phyloP scores from a whole-genome alignment of 257 asterid genomes.

The Nicotiana obtusifolia region DNA sequence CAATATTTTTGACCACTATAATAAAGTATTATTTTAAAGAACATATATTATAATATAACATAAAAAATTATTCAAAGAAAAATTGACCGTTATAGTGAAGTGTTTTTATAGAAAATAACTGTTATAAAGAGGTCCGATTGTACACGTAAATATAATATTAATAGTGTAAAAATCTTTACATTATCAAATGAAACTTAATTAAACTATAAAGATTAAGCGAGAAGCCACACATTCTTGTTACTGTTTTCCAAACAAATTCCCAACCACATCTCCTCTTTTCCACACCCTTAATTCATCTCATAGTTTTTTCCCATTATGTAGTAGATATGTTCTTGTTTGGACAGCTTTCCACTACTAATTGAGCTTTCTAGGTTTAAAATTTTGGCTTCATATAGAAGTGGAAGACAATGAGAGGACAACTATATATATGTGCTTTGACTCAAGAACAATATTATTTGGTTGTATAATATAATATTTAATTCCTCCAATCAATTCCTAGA shows the following conservation, averaged over 20 bases:
- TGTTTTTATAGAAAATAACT: too few species aligned
- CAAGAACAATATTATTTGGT: neutral
- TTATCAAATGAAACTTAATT: neutral
- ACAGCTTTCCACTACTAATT: neutral
- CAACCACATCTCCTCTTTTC: neutral
- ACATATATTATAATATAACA: too few species aligned
- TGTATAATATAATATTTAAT: neutral
- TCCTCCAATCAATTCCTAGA: neutral
- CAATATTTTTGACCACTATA: too few species aligned
- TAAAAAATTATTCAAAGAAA: too few species aligned
- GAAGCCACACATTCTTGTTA: neutral
- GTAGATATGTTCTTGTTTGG: neutral
- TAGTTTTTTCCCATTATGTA: neutral
- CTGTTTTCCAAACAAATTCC: neutral
- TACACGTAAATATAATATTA: neutral
- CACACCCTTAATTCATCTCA: neutral
- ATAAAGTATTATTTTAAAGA: too few species aligned
- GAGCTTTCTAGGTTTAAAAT: neutral
- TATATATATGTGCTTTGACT: neutral
- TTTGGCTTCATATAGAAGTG: neutral
- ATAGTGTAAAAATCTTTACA: neutral
- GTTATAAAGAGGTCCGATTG: too few species aligned
- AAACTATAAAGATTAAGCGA: neutral
- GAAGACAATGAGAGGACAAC: slow-evolving; percentile 9
- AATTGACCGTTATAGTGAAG: too few species aligned